These are phyloP conservation scores for Tulasnella sp. DNA, from an alignment of 768 basidiomycete genomes.

Conservation along the genomic window DNA sequence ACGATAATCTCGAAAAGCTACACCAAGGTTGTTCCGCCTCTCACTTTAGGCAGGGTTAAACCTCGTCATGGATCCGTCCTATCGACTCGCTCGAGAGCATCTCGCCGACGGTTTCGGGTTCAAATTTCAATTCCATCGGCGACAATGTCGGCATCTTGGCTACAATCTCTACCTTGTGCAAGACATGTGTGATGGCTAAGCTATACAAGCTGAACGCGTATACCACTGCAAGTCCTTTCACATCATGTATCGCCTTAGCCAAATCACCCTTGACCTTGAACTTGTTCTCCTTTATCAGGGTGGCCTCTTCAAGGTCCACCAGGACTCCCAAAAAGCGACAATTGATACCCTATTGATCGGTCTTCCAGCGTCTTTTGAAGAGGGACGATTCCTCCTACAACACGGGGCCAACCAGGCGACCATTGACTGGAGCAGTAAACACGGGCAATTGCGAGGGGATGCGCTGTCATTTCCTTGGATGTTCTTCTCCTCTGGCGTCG, in stretches of 20 bases:
- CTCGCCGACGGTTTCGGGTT: background rate
- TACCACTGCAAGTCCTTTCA: background rate
- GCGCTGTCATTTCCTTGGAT: slow-evolving; percentile 26
- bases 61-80: no score
- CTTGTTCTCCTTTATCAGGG: slow-evolving; percentile 18
- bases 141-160: background rate
- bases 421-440: slow-evolving; percentile 6
- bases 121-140: background rate
- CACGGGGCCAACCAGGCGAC: background rate
- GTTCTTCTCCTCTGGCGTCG: slow-evolving; percentile 36
- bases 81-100: background rate
- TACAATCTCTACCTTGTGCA: background rate
- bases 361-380: slow-evolving; percentile 37
- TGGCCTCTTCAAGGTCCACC: slow-evolving; percentile 42
- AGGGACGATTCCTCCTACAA: slow-evolving; percentile 30
- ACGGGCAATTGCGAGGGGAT: background rate
- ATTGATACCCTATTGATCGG: slow-evolving; percentile 41
- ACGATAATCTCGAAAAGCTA: no score
- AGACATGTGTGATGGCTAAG: background rate
- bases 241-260: no score
- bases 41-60: no score
- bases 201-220: slow-evolving; percentile 13
- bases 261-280: background rate
- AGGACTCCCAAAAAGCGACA: slow-evolving; percentile 34
- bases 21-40: no score